Evolutionary conservation across 139 green algal species (phyloP), one percentile per base, ranked within the genome.

Genomic region (Chlamydomonas urium): DNA sequence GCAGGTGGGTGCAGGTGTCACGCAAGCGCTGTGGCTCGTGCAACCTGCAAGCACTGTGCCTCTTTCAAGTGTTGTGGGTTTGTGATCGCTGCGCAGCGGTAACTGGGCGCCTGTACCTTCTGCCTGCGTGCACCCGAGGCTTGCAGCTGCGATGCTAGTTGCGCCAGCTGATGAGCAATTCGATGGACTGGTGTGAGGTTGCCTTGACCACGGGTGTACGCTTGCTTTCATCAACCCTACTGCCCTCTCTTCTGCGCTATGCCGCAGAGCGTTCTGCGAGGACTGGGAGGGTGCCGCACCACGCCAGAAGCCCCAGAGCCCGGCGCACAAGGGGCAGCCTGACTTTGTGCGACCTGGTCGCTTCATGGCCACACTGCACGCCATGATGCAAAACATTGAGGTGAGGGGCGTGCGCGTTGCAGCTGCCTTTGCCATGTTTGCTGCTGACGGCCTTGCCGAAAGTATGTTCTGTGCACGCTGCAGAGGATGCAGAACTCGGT

Each of bases 311-410:
- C 24, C 47, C 3, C 47, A 65, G 50, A 38, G 2, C 14, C 29
- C 62, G 23, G 63, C 53, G 28, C 47, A 75, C 17, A 38, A 75
- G 62, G 72, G 65, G 24, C 76, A 76, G 26, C 75, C 74, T 1
- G 83, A 89, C 66, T 69, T 74, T 8, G 78, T 89, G 19, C 73
- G 83, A 2, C 83, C 83, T 33, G 83, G 83, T 1, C 73, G 83
- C 4, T 81, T 89, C 35, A 35, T 89, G 34, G 53, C 73, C 8
- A 89, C 83, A 1, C n/a, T 89, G 67, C 73, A 77, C 19, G 57
- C 66, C 24, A 80, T 79, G 63, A 23, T 68, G 31, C 29, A 38
- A 0, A 53, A 79, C 35, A 35, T 86, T 37, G 63, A 79, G 69
- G n/a, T 47, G 42, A 8, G 8, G 42, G 33, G 45, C 26, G 29